Base-by-base conservation (phyloP, 306 rosid genomes). In the Castanopsis chinensis region DNA sequence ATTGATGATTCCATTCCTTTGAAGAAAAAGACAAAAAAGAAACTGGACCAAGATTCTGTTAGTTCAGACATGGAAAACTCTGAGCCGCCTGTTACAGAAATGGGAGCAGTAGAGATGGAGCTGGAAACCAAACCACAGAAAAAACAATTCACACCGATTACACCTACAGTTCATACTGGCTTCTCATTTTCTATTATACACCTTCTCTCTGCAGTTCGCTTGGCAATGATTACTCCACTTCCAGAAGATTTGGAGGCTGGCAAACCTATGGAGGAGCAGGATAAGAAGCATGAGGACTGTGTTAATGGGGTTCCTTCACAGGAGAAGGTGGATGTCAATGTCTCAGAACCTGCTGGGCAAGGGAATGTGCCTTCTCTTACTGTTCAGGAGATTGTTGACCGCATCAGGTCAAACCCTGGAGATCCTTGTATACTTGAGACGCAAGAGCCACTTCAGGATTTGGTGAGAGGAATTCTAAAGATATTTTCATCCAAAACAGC, bases 391-490 rank as follows among this genome's bases (percentile, higher is more conserved):
- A 89, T 96, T 77, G 97, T 93, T 30, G 81, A 90, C 76, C 97
- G 91, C 52, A 94, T 96, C 78, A 91, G 91, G 85, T 93, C 91
- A 20, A 96, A 88, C 78, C 99, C 99, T 56, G 94, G 94, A 55
- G 99, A 96, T 86, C 97, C 99, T 77, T 88, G 89, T 71, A 90
- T 96, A 74, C 98, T 96, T 71, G 99, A 96, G 91, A 96, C 96
- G 1, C 98, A 96, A 84, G 99, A 96, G 82, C 98, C 99, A 67
- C 89, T 93, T 27, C 98, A 93, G 77, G 99, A 96, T 84, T 88
- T 96, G 90, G 97, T 96, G 79, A 93, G 99, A 84, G 99, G 99
- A 78, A 98, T 91, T 85, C 84, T 96, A 76, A 96, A 92, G 90
- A 88, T 93, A 82, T 91, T 96, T 87, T 96, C 98, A 67, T 93